These are phyloP conservation scores for Magnaporthiopsis poae DNA, from an alignment of 2,329 filamentous ascomycete species.

Conservation along the genomic window DNA sequence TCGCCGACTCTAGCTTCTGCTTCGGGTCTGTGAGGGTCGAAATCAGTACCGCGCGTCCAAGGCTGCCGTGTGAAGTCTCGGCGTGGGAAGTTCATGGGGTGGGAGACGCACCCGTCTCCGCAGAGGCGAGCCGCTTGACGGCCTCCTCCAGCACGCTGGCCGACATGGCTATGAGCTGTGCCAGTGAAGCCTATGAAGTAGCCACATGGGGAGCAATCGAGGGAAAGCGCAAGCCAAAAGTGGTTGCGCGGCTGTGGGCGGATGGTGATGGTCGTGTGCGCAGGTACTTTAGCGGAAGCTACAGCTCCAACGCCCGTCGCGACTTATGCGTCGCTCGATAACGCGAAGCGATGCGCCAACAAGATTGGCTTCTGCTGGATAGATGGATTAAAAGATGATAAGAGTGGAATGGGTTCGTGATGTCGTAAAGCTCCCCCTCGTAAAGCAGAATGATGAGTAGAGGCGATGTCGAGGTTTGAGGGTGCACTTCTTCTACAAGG, in stretches of 20 bases:
- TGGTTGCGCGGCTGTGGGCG: neutral
- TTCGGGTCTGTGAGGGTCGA: constrained; percentile 54
- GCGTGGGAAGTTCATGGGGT: neutral
- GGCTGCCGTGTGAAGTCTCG: too few relatives aligned
- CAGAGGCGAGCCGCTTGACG: constrained; percentile 47
- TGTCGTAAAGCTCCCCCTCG: neutral
- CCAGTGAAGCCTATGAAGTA: constrained; percentile 2
- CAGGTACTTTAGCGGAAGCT: neutral
- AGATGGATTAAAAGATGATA: neutral
- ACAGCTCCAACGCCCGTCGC: constrained; percentile 1
- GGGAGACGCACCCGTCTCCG: constrained; percentile 42
- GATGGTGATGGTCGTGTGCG: neutral
- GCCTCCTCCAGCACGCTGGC: constrained; percentile 52
- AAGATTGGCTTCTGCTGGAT: neutral
- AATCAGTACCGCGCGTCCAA: neutral
- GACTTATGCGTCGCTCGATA: neutral
- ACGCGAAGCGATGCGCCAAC: constrained; percentile 1
- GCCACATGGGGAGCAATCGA: neutral
- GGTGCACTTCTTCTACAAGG: neutral
- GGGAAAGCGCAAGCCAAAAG: constrained; percentile 1
- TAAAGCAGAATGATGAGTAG: neutral
- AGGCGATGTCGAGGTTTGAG: neutral
- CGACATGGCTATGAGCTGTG: constrained; percentile 40
- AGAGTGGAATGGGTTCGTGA: neutral
- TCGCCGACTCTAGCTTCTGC: constrained; percentile 70